These are phyloP conservation scores for Fusarium equiseti DNA, from an alignment of 2,329 filamentous ascomycete genomes.

Conservation along the genomic window DNA sequence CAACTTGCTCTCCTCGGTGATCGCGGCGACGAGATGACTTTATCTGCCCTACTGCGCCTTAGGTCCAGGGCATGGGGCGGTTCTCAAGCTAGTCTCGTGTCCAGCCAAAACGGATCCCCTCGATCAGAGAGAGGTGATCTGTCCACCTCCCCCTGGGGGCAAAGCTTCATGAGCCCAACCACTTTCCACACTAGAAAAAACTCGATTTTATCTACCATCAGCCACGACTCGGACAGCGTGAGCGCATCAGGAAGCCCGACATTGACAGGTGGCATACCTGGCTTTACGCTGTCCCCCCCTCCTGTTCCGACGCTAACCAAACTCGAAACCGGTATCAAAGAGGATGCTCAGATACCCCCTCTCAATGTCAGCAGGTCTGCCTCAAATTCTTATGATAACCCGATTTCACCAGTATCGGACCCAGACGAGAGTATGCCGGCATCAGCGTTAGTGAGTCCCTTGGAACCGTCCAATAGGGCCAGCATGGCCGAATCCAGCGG, in stretches of 20 bases:
- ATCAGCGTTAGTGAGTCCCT: slow-evolving; percentile 37
- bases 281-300: slow-evolving; percentile 46
- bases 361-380: slow-evolving; percentile 21
- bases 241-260: slow-evolving; percentile 65
- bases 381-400: slow-evolving; percentile 25
- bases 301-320: slow-evolving; percentile 35
- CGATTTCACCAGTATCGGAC: slow-evolving; percentile 40
- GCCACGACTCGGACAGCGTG: slow-evolving; percentile 61
- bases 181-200: slow-evolving; percentile 60
- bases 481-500: slow-evolving; percentile 26
- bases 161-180: slow-evolving; percentile 40
- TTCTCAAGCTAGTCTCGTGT: slow-evolving; percentile 78
- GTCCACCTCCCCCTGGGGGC: slow-evolving; percentile 57
- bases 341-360: slow-evolving; percentile 23
- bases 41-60: slow-evolving; percentile 78
- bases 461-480: slow-evolving; percentile 35
- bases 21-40: slow-evolving; percentile 72
- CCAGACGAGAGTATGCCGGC: slow-evolving; percentile 33
- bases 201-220: slow-evolving; percentile 63
- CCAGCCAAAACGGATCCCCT: slow-evolving; percentile 64
- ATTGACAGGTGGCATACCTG: slow-evolving; percentile 57
- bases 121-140: slow-evolving; percentile 63
- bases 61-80: slow-evolving; percentile 84
- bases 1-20: slow-evolving; percentile 78
- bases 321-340: slow-evolving; percentile 22